phyloP scores from a whole-genome alignment of 2,329 filamentous ascomycete genomes.

The Epichloe elymi region DNA sequence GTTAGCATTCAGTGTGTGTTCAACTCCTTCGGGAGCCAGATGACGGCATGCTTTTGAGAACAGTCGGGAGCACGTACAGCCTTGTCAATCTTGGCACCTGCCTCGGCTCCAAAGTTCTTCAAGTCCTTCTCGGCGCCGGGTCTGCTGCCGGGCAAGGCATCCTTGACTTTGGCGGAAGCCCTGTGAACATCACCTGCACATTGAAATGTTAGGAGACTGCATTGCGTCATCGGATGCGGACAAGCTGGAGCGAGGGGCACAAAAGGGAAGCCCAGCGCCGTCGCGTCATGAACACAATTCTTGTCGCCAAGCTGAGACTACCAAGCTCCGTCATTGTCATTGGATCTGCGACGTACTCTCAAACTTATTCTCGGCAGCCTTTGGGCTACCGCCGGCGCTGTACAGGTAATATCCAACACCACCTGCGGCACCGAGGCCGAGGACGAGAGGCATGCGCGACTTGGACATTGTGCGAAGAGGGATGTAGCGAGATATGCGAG shows the following conservation, averaged over 20 bases:
- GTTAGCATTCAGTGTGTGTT: not conserved
- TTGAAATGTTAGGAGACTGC: not conserved
- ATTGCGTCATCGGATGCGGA: not conserved
- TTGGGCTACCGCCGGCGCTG: constrained; percentile 65
- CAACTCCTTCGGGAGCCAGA: too few species aligned
- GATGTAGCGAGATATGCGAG: not conserved
- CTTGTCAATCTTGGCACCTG: constrained; percentile 54
- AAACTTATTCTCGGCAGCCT: constrained; percentile 72
- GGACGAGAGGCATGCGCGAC: constrained; percentile 32
- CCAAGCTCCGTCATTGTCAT: not conserved
- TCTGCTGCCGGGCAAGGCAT: constrained; percentile 48
- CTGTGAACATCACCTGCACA: constrained; percentile 64
- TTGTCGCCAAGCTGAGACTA: not conserved
- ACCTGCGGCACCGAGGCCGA: constrained; percentile 51
- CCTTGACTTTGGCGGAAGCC: constrained; percentile 52
- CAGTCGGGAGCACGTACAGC: constrained; percentile 41
- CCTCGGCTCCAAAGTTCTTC: constrained; percentile 31
- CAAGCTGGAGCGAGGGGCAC: not conserved
- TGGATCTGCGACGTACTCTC: constrained; percentile 45
- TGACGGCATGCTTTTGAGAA: not conserved
- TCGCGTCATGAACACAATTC: not conserved
- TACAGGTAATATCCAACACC: constrained; percentile 86
- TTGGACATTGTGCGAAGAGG: constrained; percentile 27
- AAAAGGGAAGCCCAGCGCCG: not conserved
- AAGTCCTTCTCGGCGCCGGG: constrained; percentile 52